Evolutionary conservation across 495 filamentous ascomycete species (phyloP).

Genomic region (Aspergillus sclerotioniger): DNA sequence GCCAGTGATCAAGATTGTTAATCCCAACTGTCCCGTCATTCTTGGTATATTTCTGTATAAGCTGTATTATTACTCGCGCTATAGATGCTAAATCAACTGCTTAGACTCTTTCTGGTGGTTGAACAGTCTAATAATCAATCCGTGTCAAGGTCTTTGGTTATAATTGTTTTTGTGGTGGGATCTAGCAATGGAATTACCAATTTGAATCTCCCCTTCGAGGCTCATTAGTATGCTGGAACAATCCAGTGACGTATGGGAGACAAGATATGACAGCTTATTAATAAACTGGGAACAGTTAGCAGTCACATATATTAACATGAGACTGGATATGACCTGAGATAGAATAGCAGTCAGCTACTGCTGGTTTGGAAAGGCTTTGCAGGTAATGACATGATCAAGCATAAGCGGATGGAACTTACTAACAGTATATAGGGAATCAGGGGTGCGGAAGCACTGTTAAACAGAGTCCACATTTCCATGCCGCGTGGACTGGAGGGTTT

Average conservation of each 20-base stretch:
- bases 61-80: slow-evolving; percentile 24
- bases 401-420: slow-evolving; percentile 18
- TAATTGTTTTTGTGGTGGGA: neutral
- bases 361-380: slow-evolving; percentile 16
- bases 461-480: slow-evolving; percentile 18
- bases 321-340: slow-evolving; percentile 15
- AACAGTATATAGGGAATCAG: slow-evolving; percentile 14
- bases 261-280: slow-evolving; percentile 14
- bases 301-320: neutral
- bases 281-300: slow-evolving; percentile 18
- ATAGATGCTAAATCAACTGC: slow-evolving; percentile 15
- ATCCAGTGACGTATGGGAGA: slow-evolving; percentile 9
- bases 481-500: slow-evolving; percentile 2
- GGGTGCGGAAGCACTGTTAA: slow-evolving; percentile 11
- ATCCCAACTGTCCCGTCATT: slow-evolving; percentile 33
- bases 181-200: slow-evolving; percentile 14
- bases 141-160: slow-evolving; percentile 8
- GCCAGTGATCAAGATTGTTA: slow-evolving; percentile 29
- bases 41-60: slow-evolving; percentile 41
- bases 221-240: slow-evolving; percentile 18
- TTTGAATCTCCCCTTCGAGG: slow-evolving; percentile 15
- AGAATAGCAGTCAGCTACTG: slow-evolving; percentile 20
- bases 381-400: slow-evolving; percentile 20
- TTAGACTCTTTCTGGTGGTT: neutral
- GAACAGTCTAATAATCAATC: slow-evolving; percentile 10